A percentile compares a stretch with the other conserved stretches of the same genome.
phyloP scores from a whole-genome alignment of 2,329 filamentous ascomycete species.

The Fusarium pininemorale region DNA sequence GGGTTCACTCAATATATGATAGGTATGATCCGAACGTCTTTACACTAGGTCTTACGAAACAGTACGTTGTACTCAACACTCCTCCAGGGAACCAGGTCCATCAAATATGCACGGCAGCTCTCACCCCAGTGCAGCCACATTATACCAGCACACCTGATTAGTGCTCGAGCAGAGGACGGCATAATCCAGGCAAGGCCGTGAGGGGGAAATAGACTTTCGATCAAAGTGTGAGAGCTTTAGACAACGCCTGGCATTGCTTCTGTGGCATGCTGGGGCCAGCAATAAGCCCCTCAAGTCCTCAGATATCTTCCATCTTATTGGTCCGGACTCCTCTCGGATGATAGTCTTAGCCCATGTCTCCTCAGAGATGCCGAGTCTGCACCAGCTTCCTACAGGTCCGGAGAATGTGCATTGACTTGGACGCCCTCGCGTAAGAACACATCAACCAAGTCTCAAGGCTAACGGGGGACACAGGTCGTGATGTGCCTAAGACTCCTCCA shows the following conservation, averaged over 20 bases:
- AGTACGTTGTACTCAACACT: not conserved
- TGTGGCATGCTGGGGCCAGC: conserved; percentile 15
- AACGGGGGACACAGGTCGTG: not conserved
- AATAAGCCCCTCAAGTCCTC: conserved; percentile 23
- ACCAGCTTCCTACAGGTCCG: conserved; percentile 1
- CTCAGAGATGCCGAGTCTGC: not conserved
- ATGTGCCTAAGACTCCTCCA: not conserved
- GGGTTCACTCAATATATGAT: conserved; percentile 22
- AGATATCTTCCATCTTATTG: conserved; percentile 10
- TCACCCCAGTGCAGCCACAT: conserved; percentile 22
- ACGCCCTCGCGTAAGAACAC: not conserved
- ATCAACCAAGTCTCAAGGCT: not conserved
- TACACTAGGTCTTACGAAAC: conserved; percentile 5
- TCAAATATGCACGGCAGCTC: conserved; percentile 27
- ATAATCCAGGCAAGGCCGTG: conserved; percentile 22
- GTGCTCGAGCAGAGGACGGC: conserved; percentile 10
- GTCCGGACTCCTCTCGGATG: conserved; percentile 7
- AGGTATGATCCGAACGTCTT: not conserved
- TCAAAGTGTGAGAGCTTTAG: conserved; percentile 30
- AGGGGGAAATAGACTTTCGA: conserved; percentile 43
- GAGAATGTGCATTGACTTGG: not conserved
- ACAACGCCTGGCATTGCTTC: conserved; percentile 17
- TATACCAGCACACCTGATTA: conserved; percentile 21
- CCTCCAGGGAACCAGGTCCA: conserved; percentile 7
- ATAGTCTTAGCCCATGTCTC: conserved; percentile 10